These are phyloP conservation scores for Quercus phellos DNA, from an alignment of 331 rosid species.

Conservation along the genomic window DNA sequence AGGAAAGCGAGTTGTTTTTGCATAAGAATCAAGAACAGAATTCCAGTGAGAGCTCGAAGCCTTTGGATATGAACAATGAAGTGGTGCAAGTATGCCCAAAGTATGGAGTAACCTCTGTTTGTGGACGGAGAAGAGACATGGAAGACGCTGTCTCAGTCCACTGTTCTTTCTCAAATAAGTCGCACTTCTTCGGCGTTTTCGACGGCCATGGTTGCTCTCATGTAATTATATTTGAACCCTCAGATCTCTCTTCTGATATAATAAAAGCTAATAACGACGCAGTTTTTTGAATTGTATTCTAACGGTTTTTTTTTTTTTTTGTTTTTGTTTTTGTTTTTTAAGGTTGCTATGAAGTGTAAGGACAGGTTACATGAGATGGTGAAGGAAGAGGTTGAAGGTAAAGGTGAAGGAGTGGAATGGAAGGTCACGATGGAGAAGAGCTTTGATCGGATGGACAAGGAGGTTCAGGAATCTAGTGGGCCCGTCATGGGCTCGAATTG, in stretches of 20 bases:
- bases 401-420: conserved; percentile 24
- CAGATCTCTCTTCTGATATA: not conserved
- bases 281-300: not conserved
- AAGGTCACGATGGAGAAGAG: conserved; percentile 37
- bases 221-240: conserved; percentile 26
- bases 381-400: conserved; percentile 41
- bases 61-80: not conserved
- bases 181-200: conserved; percentile 72
- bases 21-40: not conserved
- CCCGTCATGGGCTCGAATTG: conserved; percentile 18
- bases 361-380: conserved; percentile 69
- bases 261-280: too few relatives aligned
- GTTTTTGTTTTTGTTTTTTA: too few relatives aligned
- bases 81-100: conserved; percentile 21
- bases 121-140: conserved; percentile 92
- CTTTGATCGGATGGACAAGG: conserved; percentile 56
- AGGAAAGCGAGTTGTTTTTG: not conserved
- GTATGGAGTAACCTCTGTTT: conserved; percentile 71
- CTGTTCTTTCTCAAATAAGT: conserved; percentile 25
- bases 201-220: conserved; percentile 99
- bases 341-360: conserved; percentile 82
- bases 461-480: conserved; percentile 37
- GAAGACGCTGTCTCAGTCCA: conserved; percentile 72
- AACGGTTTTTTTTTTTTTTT: not conserved
- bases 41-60: not conserved